Evolutionary conservation across 2,329 filamentous ascomycete genomes (phyloP).

Genomic region (Chalara sp.): DNA sequence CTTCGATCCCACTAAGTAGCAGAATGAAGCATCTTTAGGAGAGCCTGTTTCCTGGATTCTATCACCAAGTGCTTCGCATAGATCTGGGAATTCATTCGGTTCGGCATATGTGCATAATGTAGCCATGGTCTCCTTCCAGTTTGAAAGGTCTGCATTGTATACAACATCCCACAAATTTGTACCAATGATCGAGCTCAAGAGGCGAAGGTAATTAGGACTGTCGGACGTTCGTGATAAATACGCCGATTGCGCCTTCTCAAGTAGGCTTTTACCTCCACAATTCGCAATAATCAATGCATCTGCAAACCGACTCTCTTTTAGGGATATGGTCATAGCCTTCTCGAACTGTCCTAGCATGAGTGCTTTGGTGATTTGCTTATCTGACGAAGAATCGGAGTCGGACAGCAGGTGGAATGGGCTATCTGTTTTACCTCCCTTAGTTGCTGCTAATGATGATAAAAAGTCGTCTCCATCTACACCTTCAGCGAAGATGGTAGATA

Average conservation of each 20-base stretch:
- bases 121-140: slow-evolving; percentile 98
- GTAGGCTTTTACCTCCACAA: slow-evolving; percentile 85
- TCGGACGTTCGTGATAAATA: slow-evolving; percentile 80
- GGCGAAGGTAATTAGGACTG: slow-evolving; percentile 83
- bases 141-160: slow-evolving; percentile 84
- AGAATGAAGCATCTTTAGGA: slow-evolving; percentile 90
- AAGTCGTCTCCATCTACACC: slow-evolving; percentile 75
- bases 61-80: slow-evolving; percentile 92
- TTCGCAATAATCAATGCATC: slow-evolving; percentile 98
- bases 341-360: slow-evolving; percentile 88
- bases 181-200: slow-evolving; percentile 84
- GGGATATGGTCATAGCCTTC: slow-evolving; percentile 79
- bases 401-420: slow-evolving; percentile 88
- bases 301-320: slow-evolving; percentile 83
- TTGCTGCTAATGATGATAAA: slow-evolving; percentile 74
- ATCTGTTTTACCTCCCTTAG: slow-evolving; percentile 87
- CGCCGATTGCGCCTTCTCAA: slow-evolving; percentile 87
- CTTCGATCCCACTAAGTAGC: slow-evolving; percentile 91
- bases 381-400: slow-evolving; percentile 74
- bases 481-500: slow-evolving; percentile 77
- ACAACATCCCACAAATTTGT: slow-evolving; percentile 99
- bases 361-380: slow-evolving; percentile 80
- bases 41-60: slow-evolving; percentile 72
- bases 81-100: slow-evolving; percentile 82
- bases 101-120: slow-evolving; percentile 93